Base-by-base conservation (phyloP, 306 rosid genomes). In the Delonix regia region DNA sequence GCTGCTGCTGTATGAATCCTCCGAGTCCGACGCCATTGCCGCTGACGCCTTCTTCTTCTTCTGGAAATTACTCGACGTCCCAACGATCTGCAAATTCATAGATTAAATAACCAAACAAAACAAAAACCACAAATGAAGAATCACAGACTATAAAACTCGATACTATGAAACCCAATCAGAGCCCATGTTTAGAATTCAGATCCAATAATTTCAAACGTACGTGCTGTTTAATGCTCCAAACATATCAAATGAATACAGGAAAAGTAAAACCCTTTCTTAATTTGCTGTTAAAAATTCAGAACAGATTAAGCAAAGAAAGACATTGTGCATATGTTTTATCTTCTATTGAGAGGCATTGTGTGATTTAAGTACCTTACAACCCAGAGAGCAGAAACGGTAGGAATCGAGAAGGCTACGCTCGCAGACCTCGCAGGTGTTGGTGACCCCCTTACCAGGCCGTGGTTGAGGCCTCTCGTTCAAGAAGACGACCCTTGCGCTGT, bases 391-490 rank as follows among this genome's bases (percentile, higher is more conserved):
- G 82, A 94, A 94, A 48, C 94, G 81, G 82, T 80, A 94, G n/a
- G 98, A 90, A 76, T 94, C 98, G 3, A 94, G 93, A 41, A 94
- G 98, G 76, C 98, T 94, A 1, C 98, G 94, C 52, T 92, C 96
- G 51, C 98, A 94, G 82, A 94, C 98, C 83, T 94, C 94, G 36
- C 98, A 94, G 51, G 98, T 94, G 81, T 94, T 92, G 25, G 97
- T 94, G 73, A 94, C 97, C 3, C 98, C 97, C 81, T 94, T 88
- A 4, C 95, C 92, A 0, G 95, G 95, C 92, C 95, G 81, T 7
- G 92, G 95, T 82, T 90, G 95, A 66, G 95, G 95, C 67, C 95
- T 75, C 53, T 88, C 90, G 51, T 90, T 90, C 82, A 90, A 75
- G 88, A 90, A 90, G 4, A 90, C 95, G 0, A 90, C 92, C 61